Evolutionary conservation across 148 eudicot species (phyloP).

Genomic region (Camellia japonica): DNA sequence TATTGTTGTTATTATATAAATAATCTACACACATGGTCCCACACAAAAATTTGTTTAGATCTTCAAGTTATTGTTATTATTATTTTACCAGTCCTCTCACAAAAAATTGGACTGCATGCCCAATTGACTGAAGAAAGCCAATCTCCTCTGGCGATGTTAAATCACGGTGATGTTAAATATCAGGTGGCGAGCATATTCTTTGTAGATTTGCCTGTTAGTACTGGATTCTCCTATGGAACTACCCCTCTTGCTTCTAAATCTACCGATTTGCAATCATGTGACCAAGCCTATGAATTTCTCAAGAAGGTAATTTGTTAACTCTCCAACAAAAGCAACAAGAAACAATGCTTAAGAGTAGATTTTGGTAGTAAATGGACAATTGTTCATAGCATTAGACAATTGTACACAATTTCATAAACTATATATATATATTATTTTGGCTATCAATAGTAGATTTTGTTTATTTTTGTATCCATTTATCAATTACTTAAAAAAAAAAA

Average conservation of each 20-base stretch:
- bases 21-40: too few species aligned
- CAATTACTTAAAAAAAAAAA: background rate
- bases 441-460: background rate
- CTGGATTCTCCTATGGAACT: conserved; percentile 74
- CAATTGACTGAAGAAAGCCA: background rate
- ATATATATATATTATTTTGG: too few species aligned
- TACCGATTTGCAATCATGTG: conserved; percentile 36
- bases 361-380: background rate
- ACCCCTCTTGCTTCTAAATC: conserved; percentile 34
- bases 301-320: conserved; percentile 37
- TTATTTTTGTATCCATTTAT: background rate
- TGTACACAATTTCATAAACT: background rate
- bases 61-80: too few species aligned
- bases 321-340: background rate
- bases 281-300: conserved; percentile 39
- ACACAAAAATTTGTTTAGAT: too few species aligned
- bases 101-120: background rate
- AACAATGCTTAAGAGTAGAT: too few species aligned
- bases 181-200: conserved; percentile 68
- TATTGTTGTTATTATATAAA: too few species aligned
- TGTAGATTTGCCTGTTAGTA: conserved; percentile 60
- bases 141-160: too few species aligned
- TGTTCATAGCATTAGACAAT: background rate
- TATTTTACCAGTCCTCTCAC: background rate
- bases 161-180: background rate